phyloP scores from a whole-genome alignment of 176 grass and related monocot species.

The Alloteropsis semialata region DNA sequence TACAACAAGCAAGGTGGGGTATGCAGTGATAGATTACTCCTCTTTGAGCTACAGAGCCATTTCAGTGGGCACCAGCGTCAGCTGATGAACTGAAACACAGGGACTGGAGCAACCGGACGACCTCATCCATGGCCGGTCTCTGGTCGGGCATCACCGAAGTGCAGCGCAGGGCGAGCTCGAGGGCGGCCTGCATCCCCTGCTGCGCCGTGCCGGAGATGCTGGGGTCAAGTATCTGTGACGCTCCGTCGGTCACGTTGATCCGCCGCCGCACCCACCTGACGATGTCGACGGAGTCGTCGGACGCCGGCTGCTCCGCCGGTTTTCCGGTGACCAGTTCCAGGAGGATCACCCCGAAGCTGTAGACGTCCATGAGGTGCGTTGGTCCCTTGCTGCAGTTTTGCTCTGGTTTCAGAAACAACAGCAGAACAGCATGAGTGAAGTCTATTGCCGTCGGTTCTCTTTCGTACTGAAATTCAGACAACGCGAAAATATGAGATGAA shows the following conservation, averaged over 20 bases:
- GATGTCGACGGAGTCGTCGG: slow-evolving; percentile 45
- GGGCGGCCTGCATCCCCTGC: slow-evolving; percentile 47
- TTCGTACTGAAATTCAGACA: background rate
- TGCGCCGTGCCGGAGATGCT: slow-evolving; percentile 24
- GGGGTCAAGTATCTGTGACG: slow-evolving; percentile 53
- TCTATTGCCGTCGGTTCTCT: background rate
- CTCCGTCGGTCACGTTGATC: slow-evolving; percentile 44
- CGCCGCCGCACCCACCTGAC: slow-evolving; percentile 68
- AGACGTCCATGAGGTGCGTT: slow-evolving; percentile 65
- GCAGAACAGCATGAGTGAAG: background rate
- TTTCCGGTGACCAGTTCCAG: slow-evolving; percentile 72
- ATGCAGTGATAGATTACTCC: background rate
- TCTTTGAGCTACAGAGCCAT: background rate
- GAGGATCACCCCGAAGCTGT: slow-evolving; percentile 76
- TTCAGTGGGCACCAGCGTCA: background rate
- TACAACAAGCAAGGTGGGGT: background rate
- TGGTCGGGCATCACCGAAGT: slow-evolving; percentile 67
- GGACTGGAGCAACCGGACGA: slow-evolving; percentile 36
- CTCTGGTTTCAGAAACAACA: slow-evolving; percentile 43
- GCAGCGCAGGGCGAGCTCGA: slow-evolving; percentile 64
- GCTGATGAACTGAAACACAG: background rate
- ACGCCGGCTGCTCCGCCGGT: slow-evolving; percentile 53
- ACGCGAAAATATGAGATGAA: background rate
- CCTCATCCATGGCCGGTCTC: slow-evolving; percentile 60
- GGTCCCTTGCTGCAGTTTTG: slow-evolving; percentile 48